Conservation (phyloP, 495 filamentous ascomycete genomes). For the Neurospora sp. region DNA sequence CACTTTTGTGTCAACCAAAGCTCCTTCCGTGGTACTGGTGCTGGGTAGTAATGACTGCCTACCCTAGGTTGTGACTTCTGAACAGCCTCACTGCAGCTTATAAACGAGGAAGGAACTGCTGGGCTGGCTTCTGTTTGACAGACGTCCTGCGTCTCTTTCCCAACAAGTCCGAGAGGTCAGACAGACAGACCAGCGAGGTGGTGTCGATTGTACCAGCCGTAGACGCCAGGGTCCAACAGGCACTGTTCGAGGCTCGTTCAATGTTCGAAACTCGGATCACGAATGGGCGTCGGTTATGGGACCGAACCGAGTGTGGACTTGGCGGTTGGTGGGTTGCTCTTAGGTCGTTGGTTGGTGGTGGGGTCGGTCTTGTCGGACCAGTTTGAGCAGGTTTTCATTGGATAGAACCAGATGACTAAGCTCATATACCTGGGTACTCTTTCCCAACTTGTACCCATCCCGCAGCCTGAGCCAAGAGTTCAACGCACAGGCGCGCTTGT, state of each 20-base stretch:
- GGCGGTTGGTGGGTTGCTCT: conserved; percentile 10
- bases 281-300: not conserved
- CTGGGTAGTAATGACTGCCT: not conserved
- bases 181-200: not conserved
- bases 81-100: not conserved
- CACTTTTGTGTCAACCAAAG: not conserved
- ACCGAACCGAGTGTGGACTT: not conserved
- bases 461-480: not conserved
- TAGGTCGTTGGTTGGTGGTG: conserved; percentile 11
- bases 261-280: not conserved
- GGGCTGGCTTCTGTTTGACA: not conserved
- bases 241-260: not conserved
- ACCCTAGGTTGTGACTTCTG: not conserved
- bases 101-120: not conserved
- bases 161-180: not conserved
- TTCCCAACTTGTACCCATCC: not conserved
- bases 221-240: not conserved
- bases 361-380: conserved; percentile 25
- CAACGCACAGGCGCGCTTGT: not conserved
- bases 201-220: not conserved
- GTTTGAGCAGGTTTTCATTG: conserved; percentile 47
- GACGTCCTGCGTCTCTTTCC: not conserved
- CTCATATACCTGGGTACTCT: not conserved
- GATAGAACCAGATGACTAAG: conserved; percentile 15
- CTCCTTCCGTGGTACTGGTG: not conserved